These are phyloP conservation scores for Trichoderma parareesei DNA, from an alignment of 495 filamentous ascomycete species.

Conservation along the genomic window DNA sequence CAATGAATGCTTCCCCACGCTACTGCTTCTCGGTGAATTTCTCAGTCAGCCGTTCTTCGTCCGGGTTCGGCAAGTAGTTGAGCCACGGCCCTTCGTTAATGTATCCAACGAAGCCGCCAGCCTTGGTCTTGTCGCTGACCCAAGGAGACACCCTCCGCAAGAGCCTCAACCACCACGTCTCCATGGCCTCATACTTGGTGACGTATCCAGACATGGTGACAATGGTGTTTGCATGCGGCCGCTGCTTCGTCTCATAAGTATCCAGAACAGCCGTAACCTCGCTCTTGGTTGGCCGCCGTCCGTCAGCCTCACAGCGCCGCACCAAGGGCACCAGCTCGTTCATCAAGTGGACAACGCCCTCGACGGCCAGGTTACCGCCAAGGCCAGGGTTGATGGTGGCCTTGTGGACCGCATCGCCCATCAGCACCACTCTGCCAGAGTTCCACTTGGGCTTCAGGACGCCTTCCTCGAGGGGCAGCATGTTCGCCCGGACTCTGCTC, in stretches of 20 bases:
- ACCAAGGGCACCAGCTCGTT: constrained; percentile 18
- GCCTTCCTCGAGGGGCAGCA: constrained; percentile 22
- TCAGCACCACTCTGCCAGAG: constrained; percentile 19
- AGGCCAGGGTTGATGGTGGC: constrained; percentile 20
- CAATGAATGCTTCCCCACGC: neutral
- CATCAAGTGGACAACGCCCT: constrained; percentile 19
- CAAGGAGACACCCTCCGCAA: constrained; percentile 9
- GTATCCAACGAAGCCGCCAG: constrained; percentile 6
- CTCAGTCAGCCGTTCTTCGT: neutral
- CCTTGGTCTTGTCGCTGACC: constrained; percentile 12
- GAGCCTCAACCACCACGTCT: constrained; percentile 17
- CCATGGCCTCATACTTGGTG: constrained; percentile 22
- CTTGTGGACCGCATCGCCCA: constrained; percentile 20
- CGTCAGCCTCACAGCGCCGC: neutral
- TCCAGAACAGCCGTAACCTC: constrained; percentile 15
- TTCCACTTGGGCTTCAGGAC: constrained; percentile 20
- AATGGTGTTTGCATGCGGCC: constrained; percentile 15
- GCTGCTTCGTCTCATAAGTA: constrained; percentile 19
- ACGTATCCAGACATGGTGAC: constrained; percentile 13
- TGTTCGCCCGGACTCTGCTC: constrained; percentile 14
- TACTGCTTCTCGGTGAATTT: neutral
- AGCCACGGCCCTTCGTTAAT: constrained; percentile 8
- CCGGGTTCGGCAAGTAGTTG: constrained; percentile 11
- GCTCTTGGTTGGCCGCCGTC: constrained; percentile 13
- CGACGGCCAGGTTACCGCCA: constrained; percentile 20